These are phyloP conservation scores for Astrocystis sublimbata DNA, from an alignment of 495 filamentous ascomycete genomes.

Conservation along the genomic window DNA sequence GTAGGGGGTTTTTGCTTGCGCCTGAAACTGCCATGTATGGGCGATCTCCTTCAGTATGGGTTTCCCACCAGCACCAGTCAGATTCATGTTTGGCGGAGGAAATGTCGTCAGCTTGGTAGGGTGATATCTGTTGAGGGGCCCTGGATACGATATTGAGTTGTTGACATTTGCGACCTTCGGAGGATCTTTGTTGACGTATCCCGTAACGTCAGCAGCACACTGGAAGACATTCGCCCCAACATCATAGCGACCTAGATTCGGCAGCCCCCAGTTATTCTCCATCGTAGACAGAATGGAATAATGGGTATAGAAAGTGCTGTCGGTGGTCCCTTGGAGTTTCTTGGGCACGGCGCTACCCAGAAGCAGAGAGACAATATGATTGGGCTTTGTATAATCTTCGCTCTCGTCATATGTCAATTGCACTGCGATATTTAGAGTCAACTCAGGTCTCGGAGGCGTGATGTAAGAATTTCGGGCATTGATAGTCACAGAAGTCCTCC, in stretches of 20 bases:
- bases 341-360: slow-evolving; percentile 63
- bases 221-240: slow-evolving; percentile 69
- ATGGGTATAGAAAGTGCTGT: slow-evolving; percentile 71
- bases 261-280: slow-evolving; percentile 67
- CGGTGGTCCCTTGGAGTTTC: slow-evolving; percentile 56
- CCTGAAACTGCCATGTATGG: slow-evolving; percentile 28
- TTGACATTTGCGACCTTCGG: slow-evolving; percentile 59
- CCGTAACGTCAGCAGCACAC: slow-evolving; percentile 59
- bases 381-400: slow-evolving; percentile 56
- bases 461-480: too few relatives aligned
- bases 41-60: slow-evolving; percentile 36
- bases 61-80: slow-evolving; percentile 46
- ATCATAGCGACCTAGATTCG: slow-evolving; percentile 68
- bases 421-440: too few relatives aligned
- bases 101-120: slow-evolving; percentile 30
- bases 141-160: slow-evolving; percentile 64
- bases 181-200: slow-evolving; percentile 59
- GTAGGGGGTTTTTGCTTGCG: slow-evolving; percentile 42
- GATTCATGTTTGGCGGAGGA: slow-evolving; percentile 46
- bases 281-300: slow-evolving; percentile 67
- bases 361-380: slow-evolving; percentile 62
- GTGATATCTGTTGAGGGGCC: slow-evolving; percentile 49
- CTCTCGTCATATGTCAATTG: slow-evolving; percentile 70
- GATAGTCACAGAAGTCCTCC: too few relatives aligned
- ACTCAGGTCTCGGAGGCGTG: too few relatives aligned